These are phyloP conservation scores for Solanum habrochaites DNA, from an alignment of 257 asterid species.

Conservation along the genomic window DNA sequence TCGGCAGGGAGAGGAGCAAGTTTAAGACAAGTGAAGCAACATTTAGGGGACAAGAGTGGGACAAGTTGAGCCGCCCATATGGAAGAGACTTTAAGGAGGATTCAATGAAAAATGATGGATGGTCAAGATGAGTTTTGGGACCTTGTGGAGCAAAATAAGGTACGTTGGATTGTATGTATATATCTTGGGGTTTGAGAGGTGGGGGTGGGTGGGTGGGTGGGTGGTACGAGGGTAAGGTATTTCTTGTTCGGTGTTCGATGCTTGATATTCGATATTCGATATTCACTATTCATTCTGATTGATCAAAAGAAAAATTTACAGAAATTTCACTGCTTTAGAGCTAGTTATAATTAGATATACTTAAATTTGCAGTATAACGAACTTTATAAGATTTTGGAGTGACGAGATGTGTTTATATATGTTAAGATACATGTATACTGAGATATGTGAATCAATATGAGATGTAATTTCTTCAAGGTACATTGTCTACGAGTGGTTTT, in stretches of 20 bases:
- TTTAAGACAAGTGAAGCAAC: slow-evolving; percentile 22
- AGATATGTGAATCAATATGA: too few relatives aligned
- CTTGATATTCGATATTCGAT: background rate
- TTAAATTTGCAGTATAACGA: too few relatives aligned
- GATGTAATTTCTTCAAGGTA: background rate
- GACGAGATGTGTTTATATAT: too few relatives aligned
- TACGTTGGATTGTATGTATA: background rate
- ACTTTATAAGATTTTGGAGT: too few relatives aligned
- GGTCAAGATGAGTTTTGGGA: slow-evolving; percentile 29
- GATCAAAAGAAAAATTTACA: too few relatives aligned
- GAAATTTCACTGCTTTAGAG: accelerated
- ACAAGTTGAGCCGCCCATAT: slow-evolving; percentile 56
- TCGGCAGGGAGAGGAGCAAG: slow-evolving; percentile 39
- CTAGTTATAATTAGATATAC: too few relatives aligned
- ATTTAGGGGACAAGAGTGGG: slow-evolving; percentile 53
- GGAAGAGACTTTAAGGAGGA: slow-evolving; percentile 16
- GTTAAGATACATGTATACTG: background rate
- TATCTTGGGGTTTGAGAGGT: background rate
- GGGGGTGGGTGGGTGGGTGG: background rate
- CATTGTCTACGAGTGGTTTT: too few relatives aligned
- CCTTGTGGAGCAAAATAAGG: slow-evolving; percentile 11
- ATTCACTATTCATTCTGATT: too few relatives aligned
- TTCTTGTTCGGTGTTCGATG: background rate
- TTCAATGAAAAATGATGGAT: slow-evolving; percentile 4
- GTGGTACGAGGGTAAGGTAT: too few relatives aligned